These are phyloP conservation scores for Naematelia aurantialba DNA, from an alignment of 768 basidiomycete genomes.

Conservation along the genomic window DNA sequence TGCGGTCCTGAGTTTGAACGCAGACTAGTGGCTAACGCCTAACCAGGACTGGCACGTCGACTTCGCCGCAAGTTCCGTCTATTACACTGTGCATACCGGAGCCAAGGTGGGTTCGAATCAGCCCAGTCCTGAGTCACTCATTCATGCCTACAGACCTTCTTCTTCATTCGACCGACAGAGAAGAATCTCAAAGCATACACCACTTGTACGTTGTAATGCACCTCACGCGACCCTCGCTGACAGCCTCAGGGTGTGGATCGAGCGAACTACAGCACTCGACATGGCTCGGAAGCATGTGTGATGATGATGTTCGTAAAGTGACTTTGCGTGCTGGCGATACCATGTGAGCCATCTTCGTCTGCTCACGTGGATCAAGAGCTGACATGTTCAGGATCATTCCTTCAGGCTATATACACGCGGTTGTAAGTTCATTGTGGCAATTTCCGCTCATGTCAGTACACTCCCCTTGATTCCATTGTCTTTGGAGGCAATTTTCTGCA, in stretches of 20 bases:
- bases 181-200: conserved; percentile 86
- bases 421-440: conserved; percentile 58
- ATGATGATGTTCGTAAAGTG: conserved; percentile 80
- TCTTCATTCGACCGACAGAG: conserved; percentile 85
- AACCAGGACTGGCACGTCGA: conserved; percentile 99
- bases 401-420: conserved; percentile 96
- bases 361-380: conserved; percentile 12
- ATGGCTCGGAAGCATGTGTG: conserved; percentile 90
- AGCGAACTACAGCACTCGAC: conserved; percentile 74
- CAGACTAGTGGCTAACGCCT: too few relatives aligned
- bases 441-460: conserved; percentile 59
- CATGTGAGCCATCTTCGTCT: conserved; percentile 27
- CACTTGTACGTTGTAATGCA: conserved; percentile 55
- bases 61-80: conserved; percentile 96
- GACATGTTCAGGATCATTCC: conserved; percentile 64
- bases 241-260: conserved; percentile 64
- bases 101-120: conserved; percentile 60
- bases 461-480: conserved; percentile 85
- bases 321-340: conserved; percentile 45
- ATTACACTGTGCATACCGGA: conserved; percentile 86
- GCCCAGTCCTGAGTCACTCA: not conserved
- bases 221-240: conserved; percentile 40
- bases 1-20: too few relatives aligned
- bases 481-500: conserved; percentile 98
- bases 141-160: conserved; percentile 65